Evolutionary conservation across 495 filamentous ascomycete genomes (phyloP).

Genomic region (Staphylotrichum tortipilum): DNA sequence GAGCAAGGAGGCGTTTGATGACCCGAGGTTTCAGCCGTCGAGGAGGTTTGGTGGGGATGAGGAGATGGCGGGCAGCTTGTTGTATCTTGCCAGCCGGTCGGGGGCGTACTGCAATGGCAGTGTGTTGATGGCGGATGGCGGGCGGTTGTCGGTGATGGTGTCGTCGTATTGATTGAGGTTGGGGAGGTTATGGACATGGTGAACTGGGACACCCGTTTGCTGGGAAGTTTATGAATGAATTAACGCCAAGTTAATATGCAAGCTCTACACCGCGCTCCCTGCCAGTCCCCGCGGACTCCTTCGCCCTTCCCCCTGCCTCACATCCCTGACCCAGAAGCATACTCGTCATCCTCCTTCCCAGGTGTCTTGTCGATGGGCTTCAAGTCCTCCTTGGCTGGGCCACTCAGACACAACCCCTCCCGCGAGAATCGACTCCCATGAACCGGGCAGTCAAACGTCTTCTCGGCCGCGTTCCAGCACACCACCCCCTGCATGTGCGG

Average conservation of each 20-base stretch:
- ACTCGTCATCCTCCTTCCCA: constrained; percentile 14
- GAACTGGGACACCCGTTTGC: too few species aligned
- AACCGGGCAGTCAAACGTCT: constrained; percentile 47
- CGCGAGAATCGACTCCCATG: constrained; percentile 49
- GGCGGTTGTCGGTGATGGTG: constrained; percentile 38
- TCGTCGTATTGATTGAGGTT: constrained; percentile 32
- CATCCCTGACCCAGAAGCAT: neutral
- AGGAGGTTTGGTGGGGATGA: constrained; percentile 44
- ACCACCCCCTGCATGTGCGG: constrained; percentile 50
- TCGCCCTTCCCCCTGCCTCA: neutral
- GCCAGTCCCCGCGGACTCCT: neutral
- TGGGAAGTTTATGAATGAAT: neutral
- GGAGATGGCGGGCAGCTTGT: constrained; percentile 49
- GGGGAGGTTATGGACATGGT: too few species aligned
- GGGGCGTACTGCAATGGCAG: constrained; percentile 52
- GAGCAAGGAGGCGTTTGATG: constrained; percentile 25
- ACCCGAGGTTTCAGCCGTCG: constrained; percentile 40
- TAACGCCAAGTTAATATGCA: neutral
- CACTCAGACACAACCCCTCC: constrained; percentile 43
- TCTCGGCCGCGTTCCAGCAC: constrained; percentile 48
- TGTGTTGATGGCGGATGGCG: constrained; percentile 50
- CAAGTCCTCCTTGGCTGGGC: constrained; percentile 39
- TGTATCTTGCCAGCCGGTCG: constrained; percentile 48
- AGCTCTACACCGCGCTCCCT: neutral
- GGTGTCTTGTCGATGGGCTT: constrained; percentile 15